These are phyloP conservation scores for Blumeriella jaapii DNA, from an alignment of 2,329 filamentous ascomycete genomes.

Conservation along the genomic window DNA sequence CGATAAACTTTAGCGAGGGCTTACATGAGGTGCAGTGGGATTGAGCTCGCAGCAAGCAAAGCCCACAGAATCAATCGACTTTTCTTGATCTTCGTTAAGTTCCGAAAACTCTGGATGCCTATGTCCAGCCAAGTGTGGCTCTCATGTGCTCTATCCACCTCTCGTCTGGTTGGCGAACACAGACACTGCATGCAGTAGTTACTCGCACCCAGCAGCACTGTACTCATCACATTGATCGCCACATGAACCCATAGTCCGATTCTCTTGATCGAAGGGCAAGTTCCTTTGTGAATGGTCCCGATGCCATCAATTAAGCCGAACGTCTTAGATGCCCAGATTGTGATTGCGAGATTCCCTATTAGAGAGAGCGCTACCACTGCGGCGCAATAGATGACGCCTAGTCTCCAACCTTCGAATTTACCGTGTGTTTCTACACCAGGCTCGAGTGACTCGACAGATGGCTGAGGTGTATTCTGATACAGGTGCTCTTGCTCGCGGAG, in stretches of 20 bases:
- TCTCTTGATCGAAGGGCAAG: slow-evolving; percentile 9
- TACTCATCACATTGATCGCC: slow-evolving; percentile 36
- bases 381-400: slow-evolving; percentile 6
- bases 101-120: slow-evolving; percentile 32
- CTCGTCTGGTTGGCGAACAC: slow-evolving; percentile 36
- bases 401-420: slow-evolving; percentile 10
- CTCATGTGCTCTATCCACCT: slow-evolving; percentile 37
- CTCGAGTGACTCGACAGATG: neutral
- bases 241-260: slow-evolving; percentile 29
- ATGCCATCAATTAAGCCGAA: slow-evolving; percentile 12
- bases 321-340: slow-evolving; percentile 10
- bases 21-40: slow-evolving; percentile 21
- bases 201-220: slow-evolving; percentile 34
- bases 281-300: slow-evolving; percentile 10
- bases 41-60: slow-evolving; percentile 14
- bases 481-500: neutral
- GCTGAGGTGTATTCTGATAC: slow-evolving; percentile 3
- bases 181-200: slow-evolving; percentile 43
- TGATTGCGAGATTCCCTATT: slow-evolving; percentile 10
- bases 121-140: slow-evolving; percentile 32
- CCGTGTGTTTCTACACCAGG: neutral
- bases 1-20: neutral
- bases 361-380: slow-evolving; percentile 5
- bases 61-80: slow-evolving; percentile 12
- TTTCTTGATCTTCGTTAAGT: slow-evolving; percentile 20